Evolutionary conservation across 495 filamentous ascomycete species (phyloP).

Genomic region (Glarea lozoyensis): DNA sequence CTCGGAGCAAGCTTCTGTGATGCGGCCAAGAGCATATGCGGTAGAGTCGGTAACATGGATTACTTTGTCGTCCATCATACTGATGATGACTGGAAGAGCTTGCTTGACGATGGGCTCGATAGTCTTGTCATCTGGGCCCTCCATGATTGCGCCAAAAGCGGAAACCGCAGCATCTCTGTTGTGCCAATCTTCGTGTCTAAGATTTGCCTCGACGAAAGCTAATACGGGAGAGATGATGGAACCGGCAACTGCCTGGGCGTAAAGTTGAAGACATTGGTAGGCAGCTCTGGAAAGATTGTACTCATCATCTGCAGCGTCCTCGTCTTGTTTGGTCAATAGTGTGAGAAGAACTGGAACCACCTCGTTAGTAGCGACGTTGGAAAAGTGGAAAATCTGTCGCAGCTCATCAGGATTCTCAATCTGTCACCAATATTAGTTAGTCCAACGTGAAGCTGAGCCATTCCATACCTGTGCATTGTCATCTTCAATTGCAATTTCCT

Average conservation of each 20-base stretch:
- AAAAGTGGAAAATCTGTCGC: slow-evolving; percentile 88
- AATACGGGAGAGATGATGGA: slow-evolving; percentile 77
- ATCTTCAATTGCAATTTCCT: slow-evolving; percentile 94
- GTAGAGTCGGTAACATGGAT: slow-evolving; percentile 94
- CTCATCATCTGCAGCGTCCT: slow-evolving; percentile 92
- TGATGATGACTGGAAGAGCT: slow-evolving; percentile 78
- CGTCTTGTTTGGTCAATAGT: slow-evolving; percentile 91
- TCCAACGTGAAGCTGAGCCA: slow-evolving; percentile 7
- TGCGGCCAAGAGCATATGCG: slow-evolving; percentile 89
- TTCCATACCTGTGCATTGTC: slow-evolving; percentile 74
- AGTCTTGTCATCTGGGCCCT: slow-evolving; percentile 83
- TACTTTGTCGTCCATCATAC: slow-evolving; percentile 90
- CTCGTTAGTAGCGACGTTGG: slow-evolving; percentile 77
- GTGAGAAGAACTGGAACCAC: slow-evolving; percentile 85
- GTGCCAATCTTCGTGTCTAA: slow-evolving; percentile 87
- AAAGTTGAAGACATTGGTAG: slow-evolving; percentile 94
- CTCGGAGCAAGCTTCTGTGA: slow-evolving; percentile 82
- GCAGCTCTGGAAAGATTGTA: slow-evolving; percentile 94
- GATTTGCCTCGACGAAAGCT: slow-evolving; percentile 81
- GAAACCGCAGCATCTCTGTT: slow-evolving; percentile 89
- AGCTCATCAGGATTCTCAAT: slow-evolving; percentile 68
- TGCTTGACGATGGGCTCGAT: slow-evolving; percentile 91
- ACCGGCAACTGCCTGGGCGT: slow-evolving; percentile 78
- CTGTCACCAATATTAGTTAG: slow-evolving; percentile 24
- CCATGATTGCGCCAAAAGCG: slow-evolving; percentile 98